Conservation (phyloP, 441 rosid species). For the Gossypium trilobum region DNA sequence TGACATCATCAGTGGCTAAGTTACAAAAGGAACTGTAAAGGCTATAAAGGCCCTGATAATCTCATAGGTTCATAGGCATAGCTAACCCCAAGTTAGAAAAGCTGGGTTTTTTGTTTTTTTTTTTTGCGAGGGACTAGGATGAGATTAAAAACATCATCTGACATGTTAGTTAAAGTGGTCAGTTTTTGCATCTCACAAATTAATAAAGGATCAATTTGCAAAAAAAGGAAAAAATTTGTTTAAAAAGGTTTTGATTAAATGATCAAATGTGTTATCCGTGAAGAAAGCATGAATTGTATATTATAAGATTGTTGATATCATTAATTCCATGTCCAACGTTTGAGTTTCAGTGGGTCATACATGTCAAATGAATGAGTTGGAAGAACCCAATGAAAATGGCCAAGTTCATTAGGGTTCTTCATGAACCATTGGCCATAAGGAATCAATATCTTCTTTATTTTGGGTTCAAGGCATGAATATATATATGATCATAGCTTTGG, state of each 20-base stretch:
- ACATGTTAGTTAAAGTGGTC: not conserved
- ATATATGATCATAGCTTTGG: not conserved
- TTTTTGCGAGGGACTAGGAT: not conserved
- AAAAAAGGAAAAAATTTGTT: not conserved
- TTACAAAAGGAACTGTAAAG: not conserved
- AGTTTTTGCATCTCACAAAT: not conserved
- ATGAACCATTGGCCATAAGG: not conserved
- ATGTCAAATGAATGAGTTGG: not conserved
- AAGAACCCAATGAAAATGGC: not conserved
- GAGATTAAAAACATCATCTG: not conserved
- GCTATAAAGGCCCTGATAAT: too few species aligned
- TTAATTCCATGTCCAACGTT: slow-evolving; percentile 4
- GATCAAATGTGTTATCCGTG: not conserved
- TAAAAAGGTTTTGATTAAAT: not conserved
- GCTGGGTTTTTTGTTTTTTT: too few species aligned
- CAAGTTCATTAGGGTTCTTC: not conserved
- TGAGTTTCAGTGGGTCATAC: not conserved
- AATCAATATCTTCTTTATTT: not conserved
- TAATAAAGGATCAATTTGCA: not conserved
- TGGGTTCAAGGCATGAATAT: not conserved
- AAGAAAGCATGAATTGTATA: not conserved
- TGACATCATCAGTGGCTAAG: not conserved
- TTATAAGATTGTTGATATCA: not conserved
- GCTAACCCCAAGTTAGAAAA: not conserved
- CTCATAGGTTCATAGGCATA: not conserved